A percentile compares a stretch with the other conserved stretches of the same genome.
Conservation (phyloP, 2,329 filamentous ascomycete genomes). For the Myriosclerotinia curreyana region DNA sequence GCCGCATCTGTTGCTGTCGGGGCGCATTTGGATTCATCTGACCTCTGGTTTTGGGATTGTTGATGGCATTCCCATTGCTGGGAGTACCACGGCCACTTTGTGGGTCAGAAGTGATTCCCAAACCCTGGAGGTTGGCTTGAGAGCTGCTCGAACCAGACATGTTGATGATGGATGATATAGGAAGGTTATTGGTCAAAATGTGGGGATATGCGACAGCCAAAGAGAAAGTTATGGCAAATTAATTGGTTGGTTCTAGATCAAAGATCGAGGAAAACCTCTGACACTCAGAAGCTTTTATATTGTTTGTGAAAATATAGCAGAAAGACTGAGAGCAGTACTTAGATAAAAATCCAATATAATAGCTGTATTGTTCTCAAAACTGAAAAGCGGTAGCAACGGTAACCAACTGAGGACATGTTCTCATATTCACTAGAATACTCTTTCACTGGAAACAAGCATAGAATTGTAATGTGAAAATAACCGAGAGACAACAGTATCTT, state of each 20-base stretch:
- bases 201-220: not conserved
- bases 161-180: not conserved
- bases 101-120: conserved; percentile 2
- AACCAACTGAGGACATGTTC: not conserved
- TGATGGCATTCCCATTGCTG: not conserved
- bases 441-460: not conserved
- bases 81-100: not conserved
- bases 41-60: not conserved
- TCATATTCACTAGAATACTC: not conserved
- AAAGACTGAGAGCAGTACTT: not conserved
- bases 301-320: not conserved
- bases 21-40: not conserved
- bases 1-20: not conserved
- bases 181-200: not conserved
- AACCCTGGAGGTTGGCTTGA: not conserved
- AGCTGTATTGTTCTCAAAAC: not conserved
- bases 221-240: not conserved
- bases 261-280: not conserved
- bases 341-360: not conserved
- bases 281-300: not conserved
- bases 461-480: not conserved
- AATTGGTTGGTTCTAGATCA: not conserved
- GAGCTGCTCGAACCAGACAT: conserved; percentile 1
- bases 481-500: not conserved
- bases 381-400: not conserved